Evolutionary conservation across 306 rosid species (phyloP).

Genomic region (Corylus americana): DNA sequence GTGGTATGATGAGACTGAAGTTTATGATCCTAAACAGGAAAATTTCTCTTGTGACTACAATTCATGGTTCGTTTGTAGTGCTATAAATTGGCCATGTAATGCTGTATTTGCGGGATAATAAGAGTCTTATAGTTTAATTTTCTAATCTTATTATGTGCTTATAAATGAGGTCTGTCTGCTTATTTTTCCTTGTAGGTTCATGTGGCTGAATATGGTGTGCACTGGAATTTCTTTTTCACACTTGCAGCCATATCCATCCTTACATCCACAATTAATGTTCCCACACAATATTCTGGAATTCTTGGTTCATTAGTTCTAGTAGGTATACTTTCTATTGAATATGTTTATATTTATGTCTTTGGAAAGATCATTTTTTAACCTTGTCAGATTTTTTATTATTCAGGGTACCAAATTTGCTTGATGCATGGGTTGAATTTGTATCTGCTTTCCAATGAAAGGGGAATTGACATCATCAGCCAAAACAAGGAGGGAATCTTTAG

Average conservation of each 20-base stretch:
- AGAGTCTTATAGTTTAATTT: slow-evolving; percentile 18
- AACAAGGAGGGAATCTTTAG: slow-evolving; percentile 95
- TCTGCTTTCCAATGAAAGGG: slow-evolving; percentile 78
- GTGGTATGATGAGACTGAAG: not conserved
- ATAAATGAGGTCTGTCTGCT: slow-evolving; percentile 15
- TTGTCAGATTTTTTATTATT: slow-evolving; percentile 23
- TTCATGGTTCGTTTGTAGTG: not conserved
- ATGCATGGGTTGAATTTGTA: slow-evolving; percentile 61
- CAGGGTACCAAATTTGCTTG: slow-evolving; percentile 80
- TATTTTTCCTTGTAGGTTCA: slow-evolving; percentile 58
- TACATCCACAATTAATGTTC: slow-evolving; percentile 58
- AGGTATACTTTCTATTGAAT: slow-evolving; percentile 54
- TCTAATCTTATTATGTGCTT: slow-evolving; percentile 12
- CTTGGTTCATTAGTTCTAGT: slow-evolving; percentile 69
- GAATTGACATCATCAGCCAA: slow-evolving; percentile 73
- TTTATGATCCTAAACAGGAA: not conserved
- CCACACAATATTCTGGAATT: slow-evolving; percentile 67
- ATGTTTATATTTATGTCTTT: slow-evolving; percentile 9
- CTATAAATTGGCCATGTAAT: not conserved
- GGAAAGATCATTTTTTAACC: slow-evolving; percentile 19
- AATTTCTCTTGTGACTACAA: not conserved
- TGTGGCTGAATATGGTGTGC: slow-evolving; percentile 89
- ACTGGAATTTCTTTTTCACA: slow-evolving; percentile 97
- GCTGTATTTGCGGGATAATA: not conserved
- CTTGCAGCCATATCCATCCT: slow-evolving; percentile 83